A percentile compares a stretch with the other conserved stretches of the same genome.
Conservation (phyloP, 2,329 filamentous ascomycete genomes). For the Calonectria pseudoreteaudii region DNA sequence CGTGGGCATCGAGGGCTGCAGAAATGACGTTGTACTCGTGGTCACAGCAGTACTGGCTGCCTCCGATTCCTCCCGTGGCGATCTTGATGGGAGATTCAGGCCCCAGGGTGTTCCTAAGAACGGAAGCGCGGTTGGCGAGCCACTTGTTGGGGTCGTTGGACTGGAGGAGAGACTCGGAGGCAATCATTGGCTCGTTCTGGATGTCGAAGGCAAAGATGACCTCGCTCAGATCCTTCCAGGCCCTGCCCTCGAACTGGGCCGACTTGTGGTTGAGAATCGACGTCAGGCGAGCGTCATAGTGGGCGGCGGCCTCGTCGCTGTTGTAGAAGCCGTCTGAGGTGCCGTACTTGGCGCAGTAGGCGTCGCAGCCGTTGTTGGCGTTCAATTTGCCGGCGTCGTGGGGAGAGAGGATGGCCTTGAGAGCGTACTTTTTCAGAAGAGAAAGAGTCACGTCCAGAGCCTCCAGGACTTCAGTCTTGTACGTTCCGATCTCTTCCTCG, state of each 20-base stretch:
- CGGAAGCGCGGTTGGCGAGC: background rate
- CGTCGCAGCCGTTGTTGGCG: slow-evolving; percentile 1
- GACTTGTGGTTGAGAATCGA: background rate
- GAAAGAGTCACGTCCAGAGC: background rate
- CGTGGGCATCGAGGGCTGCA: background rate
- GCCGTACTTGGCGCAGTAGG: background rate
- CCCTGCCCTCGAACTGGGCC: background rate
- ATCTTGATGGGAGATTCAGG: background rate
- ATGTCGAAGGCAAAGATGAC: background rate
- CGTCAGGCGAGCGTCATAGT: background rate
- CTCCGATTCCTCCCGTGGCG: background rate
- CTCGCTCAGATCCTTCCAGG: background rate
- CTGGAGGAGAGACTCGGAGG: background rate
- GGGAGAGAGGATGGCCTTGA: background rate
- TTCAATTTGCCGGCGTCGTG: background rate
- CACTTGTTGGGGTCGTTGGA: background rate
- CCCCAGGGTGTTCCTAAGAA: background rate
- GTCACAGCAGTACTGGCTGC: background rate
- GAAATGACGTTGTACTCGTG: background rate
- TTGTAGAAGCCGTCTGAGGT: background rate
- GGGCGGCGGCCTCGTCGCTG: background rate
- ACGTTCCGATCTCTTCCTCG: background rate
- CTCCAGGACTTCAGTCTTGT: background rate
- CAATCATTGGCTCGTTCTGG: background rate
- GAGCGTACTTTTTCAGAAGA: background rate